A percentile compares a stretch with the other conserved stretches of the same genome.
Evolutionary conservation across 1,284 basidiomycete species (phyloP).

Genomic region (Bondarzewia mesenterica): DNA sequence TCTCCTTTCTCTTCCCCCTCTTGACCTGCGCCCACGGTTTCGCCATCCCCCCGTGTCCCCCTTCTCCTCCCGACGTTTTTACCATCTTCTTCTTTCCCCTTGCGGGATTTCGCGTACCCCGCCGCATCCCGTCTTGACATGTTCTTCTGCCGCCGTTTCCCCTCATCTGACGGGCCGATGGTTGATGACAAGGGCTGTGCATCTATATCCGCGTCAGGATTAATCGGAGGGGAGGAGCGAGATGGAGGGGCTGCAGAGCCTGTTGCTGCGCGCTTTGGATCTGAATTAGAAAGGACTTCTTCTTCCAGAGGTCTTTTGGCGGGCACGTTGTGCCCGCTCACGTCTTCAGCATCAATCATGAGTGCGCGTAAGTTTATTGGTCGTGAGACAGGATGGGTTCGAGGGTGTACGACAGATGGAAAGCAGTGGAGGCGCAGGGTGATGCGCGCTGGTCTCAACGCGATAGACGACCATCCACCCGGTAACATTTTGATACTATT

Average conservation of each 20-base stretch:
- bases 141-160: constrained; percentile 2
- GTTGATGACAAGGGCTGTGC: no score
- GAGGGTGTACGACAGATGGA: no score
- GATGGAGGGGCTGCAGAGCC: neutral
- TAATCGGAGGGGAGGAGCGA: neutral
- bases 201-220: neutral
- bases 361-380: neutral
- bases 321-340: neutral
- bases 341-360: neutral
- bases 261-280: neutral
- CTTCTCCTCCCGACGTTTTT: constrained; percentile 19
- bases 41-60: constrained; percentile 16
- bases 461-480: no score
- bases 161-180: neutral
- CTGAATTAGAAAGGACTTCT: neutral
- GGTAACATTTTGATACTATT: no score
- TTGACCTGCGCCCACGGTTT: neutral
- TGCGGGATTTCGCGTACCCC: constrained; percentile 16
- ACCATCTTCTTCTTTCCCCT: constrained; percentile 23
- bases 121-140: constrained; percentile 9
- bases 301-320: neutral
- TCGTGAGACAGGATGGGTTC: no score
- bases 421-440: no score
- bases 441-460: no score
- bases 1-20: constrained; percentile 9